Base-by-base conservation (phyloP, 2,329 filamentous ascomycete genomes). In the Parascedosporium putredinis region DNA sequence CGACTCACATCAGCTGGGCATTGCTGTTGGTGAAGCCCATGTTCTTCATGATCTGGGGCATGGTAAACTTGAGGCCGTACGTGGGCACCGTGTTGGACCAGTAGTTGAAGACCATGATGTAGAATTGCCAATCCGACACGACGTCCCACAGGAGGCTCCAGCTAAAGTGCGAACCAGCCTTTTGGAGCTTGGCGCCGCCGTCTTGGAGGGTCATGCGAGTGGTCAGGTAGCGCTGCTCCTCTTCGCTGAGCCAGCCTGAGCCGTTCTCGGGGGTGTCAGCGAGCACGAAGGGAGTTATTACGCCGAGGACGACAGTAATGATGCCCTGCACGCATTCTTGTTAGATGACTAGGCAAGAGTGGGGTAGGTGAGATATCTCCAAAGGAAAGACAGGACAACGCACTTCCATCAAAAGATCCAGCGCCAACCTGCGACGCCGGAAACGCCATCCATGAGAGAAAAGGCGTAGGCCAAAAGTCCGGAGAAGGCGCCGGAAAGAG, bases 391-490 rank as follows among this genome's bases (percentile, higher is more conserved):
- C n/a, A n/a, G n/a, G n/a, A n/a, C 67, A 34, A 16, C 33, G 14
- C 18, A 34, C 33, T 16, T 34, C 33, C 33, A 34, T 34, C 5
- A 34, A 16, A 34, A 34, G 33, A 34, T 34, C 33, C 33, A 34
- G 33, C 33, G 33, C 33, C 33, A 34, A 16, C 33, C 33, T n/a
- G 33, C 33, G 4, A 34, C 33, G 33, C 33, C 33, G 14, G 33
- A 34, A 16, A 34, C 18, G 33, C 33, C 33, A 7, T 34, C 33
- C 62, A 73, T 67, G 27, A 66, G 60, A 5, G 64, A 60, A 43
- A 74, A 73, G 0, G 57, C 69, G 50, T 62, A 68, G 0, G 71
- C 71, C 0, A 74, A 57, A 2, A 74, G 62, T 0, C 72, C 72
- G 0, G 64, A 67, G 51, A 74, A 70, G 1, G 70, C 71, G 2